Evolutionary conservation across 148 eudicot genomes (phyloP).

Genomic region (Camellia sinensis): DNA sequence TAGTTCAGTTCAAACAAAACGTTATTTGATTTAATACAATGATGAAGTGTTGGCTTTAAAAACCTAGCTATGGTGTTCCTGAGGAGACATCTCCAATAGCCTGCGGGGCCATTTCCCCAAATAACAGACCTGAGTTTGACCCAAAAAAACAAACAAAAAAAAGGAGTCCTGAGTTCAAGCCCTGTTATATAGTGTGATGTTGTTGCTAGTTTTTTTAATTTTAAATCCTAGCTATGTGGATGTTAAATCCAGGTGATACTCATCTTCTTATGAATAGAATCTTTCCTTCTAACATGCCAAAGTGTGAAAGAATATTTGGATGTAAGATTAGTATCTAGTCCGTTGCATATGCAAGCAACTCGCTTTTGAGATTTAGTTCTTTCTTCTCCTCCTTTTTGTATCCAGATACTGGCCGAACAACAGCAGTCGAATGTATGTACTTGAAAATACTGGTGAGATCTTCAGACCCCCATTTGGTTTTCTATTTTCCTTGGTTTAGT

Average conservation of each 20-base stretch:
- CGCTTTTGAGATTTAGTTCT: not conserved
- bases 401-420: slow-evolving; percentile 88
- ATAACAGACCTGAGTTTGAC: too few relatives aligned
- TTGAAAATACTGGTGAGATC: slow-evolving; percentile 70
- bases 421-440: slow-evolving; percentile 85
- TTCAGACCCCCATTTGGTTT: not conserved
- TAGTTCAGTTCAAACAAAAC: not conserved
- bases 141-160: too few relatives aligned
- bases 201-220: not conserved
- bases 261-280: not conserved
- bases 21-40: not conserved
- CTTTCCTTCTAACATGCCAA: not conserved
- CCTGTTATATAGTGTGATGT: not conserved
- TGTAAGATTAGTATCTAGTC: not conserved
- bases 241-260: not conserved
- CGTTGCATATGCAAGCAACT: not conserved
- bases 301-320: not conserved
- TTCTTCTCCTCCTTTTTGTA: slow-evolving; percentile 9
- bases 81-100: not conserved
- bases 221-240: not conserved
- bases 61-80: not conserved
- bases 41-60: not conserved
- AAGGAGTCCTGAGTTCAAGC: not conserved
- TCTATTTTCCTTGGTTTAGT: not conserved
- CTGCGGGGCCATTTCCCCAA: not conserved